Conservation (phyloP, 305 asterid genomes). For the Solanum hybrid region DNA sequence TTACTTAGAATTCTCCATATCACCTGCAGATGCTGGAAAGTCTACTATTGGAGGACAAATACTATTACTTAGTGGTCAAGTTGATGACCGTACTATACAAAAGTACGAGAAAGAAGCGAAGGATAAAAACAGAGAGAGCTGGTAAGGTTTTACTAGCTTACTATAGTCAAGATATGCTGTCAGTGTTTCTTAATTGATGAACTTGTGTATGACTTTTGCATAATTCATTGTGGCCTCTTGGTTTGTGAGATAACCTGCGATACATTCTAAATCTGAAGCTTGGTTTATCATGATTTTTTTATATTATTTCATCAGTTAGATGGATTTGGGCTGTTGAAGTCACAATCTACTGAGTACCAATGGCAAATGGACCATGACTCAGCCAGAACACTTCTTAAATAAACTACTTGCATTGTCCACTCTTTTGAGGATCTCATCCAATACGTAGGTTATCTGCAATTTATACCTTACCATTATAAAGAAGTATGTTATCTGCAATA, state of each 20-base stretch:
- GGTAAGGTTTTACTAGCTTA: conserved; percentile 42
- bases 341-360: neutral
- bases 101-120: conserved; percentile 97
- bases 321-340: neutral
- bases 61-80: conserved; percentile 88
- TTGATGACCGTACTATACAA: conserved; percentile 95
- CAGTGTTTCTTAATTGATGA: neutral
- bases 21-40: conserved; percentile 87
- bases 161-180: neutral
- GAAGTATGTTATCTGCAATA: neutral
- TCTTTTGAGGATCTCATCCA: neutral
- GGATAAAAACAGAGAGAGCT: conserved; percentile 97
- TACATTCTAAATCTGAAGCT: neutral
- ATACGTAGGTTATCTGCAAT: neutral
- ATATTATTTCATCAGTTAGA: neutral
- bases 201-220: neutral
- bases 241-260: neutral
- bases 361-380: neutral
- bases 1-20: conserved; percentile 4
- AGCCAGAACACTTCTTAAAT: neutral
- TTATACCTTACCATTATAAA: neutral
- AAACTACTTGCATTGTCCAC: neutral
- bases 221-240: neutral
- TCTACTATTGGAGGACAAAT: conserved; percentile 96
- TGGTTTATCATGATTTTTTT: neutral